phyloP scores from a whole-genome alignment of 345 rosid species.

The Linum trigynum region DNA sequence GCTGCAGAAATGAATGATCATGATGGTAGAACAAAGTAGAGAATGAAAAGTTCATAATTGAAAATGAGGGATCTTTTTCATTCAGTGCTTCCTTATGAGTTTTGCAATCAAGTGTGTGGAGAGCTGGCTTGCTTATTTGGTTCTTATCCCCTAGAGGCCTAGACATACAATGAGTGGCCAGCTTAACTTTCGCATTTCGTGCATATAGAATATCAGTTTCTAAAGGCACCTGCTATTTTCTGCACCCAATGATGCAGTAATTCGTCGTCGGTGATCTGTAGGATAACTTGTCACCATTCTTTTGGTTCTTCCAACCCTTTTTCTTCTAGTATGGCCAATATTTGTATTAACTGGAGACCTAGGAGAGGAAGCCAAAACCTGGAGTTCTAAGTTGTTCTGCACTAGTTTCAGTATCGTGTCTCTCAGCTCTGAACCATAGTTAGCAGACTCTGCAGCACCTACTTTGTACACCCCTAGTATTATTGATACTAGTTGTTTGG shows the following conservation, averaged over 20 bases:
- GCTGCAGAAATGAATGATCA: too few relatives aligned
- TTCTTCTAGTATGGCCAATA: slow-evolving; percentile 17
- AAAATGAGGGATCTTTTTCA: neutral
- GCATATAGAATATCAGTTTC: slow-evolving; percentile 20
- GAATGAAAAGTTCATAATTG: too few relatives aligned
- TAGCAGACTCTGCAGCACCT: slow-evolving; percentile 20
- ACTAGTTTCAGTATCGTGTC: slow-evolving; percentile 47
- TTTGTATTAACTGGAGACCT: neutral
- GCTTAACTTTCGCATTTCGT: neutral
- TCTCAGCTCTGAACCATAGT: slow-evolving; percentile 33
- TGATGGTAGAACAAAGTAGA: too few relatives aligned
- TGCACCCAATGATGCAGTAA: slow-evolving; percentile 59
- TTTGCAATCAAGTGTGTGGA: neutral
- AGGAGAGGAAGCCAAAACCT: slow-evolving; percentile 37
- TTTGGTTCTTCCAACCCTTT: slow-evolving; percentile 14
- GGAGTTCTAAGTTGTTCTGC: slow-evolving; percentile 57
- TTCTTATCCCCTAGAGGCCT: neutral
- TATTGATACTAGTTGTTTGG: slow-evolving; percentile 28
- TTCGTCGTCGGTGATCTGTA: slow-evolving; percentile 39
- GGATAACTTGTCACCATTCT: slow-evolving; percentile 33
- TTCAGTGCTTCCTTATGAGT: neutral
- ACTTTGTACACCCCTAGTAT: slow-evolving; percentile 35
- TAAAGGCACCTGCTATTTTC: slow-evolving; percentile 18
- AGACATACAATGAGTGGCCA: slow-evolving; percentile 7
- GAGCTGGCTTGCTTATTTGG: neutral